A percentile compares a stretch with the other conserved stretches of the same genome.
phyloP scores from a whole-genome alignment of 2,329 filamentous ascomycete genomes.

The Pezicula radicicola region DNA sequence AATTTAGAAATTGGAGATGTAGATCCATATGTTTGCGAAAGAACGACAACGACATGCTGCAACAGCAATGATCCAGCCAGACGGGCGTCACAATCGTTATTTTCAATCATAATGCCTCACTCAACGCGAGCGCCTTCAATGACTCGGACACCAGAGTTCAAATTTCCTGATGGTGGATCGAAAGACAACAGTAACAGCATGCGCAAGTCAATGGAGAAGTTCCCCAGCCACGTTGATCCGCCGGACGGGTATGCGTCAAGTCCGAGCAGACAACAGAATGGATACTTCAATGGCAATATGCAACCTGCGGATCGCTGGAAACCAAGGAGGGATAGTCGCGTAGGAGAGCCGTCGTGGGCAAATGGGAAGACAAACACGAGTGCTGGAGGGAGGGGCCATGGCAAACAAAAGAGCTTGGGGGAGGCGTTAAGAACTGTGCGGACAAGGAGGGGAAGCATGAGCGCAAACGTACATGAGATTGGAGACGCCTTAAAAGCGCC shows the following conservation, averaged over 20 bases:
- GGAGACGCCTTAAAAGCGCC: conserved; percentile 88
- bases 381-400: conserved; percentile 46
- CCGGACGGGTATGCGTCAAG: conserved; percentile 17
- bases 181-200: conserved; percentile 3
- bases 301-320: conserved; percentile 56
- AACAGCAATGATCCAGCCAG: conserved; percentile 9
- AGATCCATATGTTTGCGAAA: background rate
- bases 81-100: conserved; percentile 9
- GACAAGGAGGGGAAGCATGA: conserved; percentile 78
- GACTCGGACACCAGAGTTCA: conserved; percentile 26
- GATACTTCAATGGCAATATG: conserved; percentile 22
- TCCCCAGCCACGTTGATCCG: conserved; percentile 51
- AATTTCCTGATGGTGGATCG: conserved; percentile 23
- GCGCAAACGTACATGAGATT: conserved; percentile 89
- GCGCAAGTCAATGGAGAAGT: conserved; percentile 48
- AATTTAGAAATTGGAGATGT: background rate
- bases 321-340: conserved; percentile 48
- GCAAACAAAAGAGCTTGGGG: conserved; percentile 79
- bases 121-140: conserved; percentile 36
- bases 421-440: conserved; percentile 86
- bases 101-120: conserved; percentile 34
- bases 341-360: conserved; percentile 17
- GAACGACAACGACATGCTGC: background rate
- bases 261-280: conserved; percentile 16
- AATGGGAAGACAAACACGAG: conserved; percentile 16